These are phyloP conservation scores for Phanerodontia chrysosporium DNA, from an alignment of 768 basidiomycete species.

Conservation along the genomic window DNA sequence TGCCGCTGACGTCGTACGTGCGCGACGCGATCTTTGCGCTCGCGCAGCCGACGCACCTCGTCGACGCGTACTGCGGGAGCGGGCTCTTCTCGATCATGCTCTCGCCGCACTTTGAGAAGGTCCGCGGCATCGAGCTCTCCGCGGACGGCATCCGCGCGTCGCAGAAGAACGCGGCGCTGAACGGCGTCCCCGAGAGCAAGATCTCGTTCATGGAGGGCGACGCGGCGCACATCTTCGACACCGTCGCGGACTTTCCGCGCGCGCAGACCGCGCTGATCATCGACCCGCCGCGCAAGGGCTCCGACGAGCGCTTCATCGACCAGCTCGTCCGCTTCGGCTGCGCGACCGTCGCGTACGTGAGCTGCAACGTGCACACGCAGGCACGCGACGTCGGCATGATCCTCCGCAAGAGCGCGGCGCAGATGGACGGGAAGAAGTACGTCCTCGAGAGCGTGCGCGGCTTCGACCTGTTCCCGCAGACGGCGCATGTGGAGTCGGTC, in stretches of 20 bases:
- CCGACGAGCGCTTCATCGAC: constrained; percentile 71
- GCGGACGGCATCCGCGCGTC: constrained; percentile 66
- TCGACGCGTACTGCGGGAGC: constrained; percentile 92
- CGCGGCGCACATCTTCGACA: constrained; percentile 79
- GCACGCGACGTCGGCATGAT: constrained; percentile 84
- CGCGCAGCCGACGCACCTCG: constrained; percentile 68
- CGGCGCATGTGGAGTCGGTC: constrained; percentile 78
- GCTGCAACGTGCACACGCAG: constrained; percentile 93
- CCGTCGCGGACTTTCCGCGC: constrained; percentile 62
- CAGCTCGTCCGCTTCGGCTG: constrained; percentile 74
- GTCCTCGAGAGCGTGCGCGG: constrained; percentile 79
- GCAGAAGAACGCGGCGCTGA: constrained; percentile 60
- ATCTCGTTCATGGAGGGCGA: constrained; percentile 75
- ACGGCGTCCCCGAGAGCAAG: constrained; percentile 43
- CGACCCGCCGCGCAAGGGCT: constrained; percentile 95
- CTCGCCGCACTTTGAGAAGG: constrained; percentile 63
- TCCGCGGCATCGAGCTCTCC: constrained; percentile 88
- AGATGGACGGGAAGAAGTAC: constrained; percentile 48
- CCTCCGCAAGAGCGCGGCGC: constrained; percentile 39
- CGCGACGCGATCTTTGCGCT: constrained; percentile 57
- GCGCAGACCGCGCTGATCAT: constrained; percentile 66
- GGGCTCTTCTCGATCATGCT: constrained; percentile 87
- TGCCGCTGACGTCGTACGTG: constrained; percentile 82
- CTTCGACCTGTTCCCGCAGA: constrained; percentile 96
- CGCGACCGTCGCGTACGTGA: constrained; percentile 79